These are phyloP conservation scores for Metschnikowia lochheadii DNA, from an alignment of 805 yeast genomes.

Conservation along the genomic window DNA sequence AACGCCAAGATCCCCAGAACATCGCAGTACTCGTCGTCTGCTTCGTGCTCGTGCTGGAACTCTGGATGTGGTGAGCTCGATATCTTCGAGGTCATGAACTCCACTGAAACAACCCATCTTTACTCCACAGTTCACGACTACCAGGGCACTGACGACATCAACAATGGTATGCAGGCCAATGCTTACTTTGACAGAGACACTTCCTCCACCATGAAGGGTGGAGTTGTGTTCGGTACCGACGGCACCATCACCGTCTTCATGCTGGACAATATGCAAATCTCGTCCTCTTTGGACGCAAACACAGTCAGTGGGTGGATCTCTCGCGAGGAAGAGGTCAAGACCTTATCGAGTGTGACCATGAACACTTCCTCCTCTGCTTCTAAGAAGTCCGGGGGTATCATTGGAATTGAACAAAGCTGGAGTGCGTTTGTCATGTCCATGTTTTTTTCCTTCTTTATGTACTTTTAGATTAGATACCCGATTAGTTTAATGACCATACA, in stretches of 20 bases:
- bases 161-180: slow-evolving; percentile 52
- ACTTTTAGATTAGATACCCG: slow-evolving; percentile 6
- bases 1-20: slow-evolving; percentile 74
- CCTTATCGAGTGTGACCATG: slow-evolving; percentile 25
- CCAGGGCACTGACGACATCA: slow-evolving; percentile 65
- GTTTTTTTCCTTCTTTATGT: slow-evolving; percentile 13
- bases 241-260: slow-evolving; percentile 62
- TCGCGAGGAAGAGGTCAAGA: slow-evolving; percentile 27
- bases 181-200: slow-evolving; percentile 58
- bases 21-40: slow-evolving; percentile 58
- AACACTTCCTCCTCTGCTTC: slow-evolving; percentile 20
- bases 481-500: slow-evolving; percentile 5
- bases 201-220: slow-evolving; percentile 55
- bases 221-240: slow-evolving; percentile 60
- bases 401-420: slow-evolving; percentile 11
- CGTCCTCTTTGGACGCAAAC: slow-evolving; percentile 39
- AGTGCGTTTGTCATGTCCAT: slow-evolving; percentile 8
- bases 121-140: slow-evolving; percentile 71
- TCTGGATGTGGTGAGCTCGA: slow-evolving; percentile 80
- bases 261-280: slow-evolving; percentile 50
- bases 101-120: slow-evolving; percentile 50
- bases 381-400: slow-evolving; percentile 22
- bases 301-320: slow-evolving; percentile 46
- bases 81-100: slow-evolving; percentile 69
- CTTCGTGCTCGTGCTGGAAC: slow-evolving; percentile 71